Percentiles rank a stretch among this genome's conserved stretches.
These are phyloP conservation scores for Alisma plantagoaquatica DNA, from an alignment of 106 monocot species.

Conservation along the genomic window DNA sequence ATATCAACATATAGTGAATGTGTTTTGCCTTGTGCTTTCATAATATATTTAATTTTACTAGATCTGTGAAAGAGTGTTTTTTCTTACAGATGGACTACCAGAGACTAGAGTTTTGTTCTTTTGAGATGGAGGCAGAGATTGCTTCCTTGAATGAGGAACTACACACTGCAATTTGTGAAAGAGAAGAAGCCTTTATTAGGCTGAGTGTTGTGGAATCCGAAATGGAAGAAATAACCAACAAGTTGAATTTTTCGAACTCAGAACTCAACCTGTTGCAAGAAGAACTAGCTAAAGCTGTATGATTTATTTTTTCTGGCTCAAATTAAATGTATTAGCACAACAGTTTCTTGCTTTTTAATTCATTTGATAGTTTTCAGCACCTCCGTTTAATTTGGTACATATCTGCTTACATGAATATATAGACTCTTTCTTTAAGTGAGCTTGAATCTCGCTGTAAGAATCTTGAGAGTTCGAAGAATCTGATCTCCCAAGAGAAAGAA, in stretches of 20 bases:
- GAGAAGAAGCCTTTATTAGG: constrained; percentile 39
- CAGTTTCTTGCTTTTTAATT: too few species aligned
- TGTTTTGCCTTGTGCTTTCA: too few species aligned
- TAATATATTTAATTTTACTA: too few species aligned
- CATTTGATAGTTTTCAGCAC: too few species aligned
- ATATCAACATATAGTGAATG: too few species aligned
- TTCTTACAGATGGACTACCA: constrained; percentile 49
- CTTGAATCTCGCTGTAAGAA: constrained; percentile 31
- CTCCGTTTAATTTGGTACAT: too few species aligned
- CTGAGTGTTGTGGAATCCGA: constrained; percentile 28
- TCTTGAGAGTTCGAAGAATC: constrained; percentile 37
- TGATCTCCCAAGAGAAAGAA: constrained; percentile 64
- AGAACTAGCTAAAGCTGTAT: constrained; percentile 23
- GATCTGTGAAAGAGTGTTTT: too few species aligned
- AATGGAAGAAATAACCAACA: constrained; percentile 31
- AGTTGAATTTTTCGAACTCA: constrained; percentile 29
- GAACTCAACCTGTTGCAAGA: constrained; percentile 46
- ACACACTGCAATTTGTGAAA: constrained; percentile 34
- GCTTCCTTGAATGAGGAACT: constrained; percentile 48
- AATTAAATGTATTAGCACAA: too few species aligned
- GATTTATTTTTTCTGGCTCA: not conserved
- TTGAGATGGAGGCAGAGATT: constrained; percentile 77
- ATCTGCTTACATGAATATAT: constrained; percentile 17
- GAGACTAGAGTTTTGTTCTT: constrained; percentile 41
- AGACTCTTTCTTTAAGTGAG: constrained; percentile 41